Evolutionary conservation across 306 rosid genomes (phyloP), one percentile per base, ranked within the genome.

Genomic region (Bauhinia variegata): DNA sequence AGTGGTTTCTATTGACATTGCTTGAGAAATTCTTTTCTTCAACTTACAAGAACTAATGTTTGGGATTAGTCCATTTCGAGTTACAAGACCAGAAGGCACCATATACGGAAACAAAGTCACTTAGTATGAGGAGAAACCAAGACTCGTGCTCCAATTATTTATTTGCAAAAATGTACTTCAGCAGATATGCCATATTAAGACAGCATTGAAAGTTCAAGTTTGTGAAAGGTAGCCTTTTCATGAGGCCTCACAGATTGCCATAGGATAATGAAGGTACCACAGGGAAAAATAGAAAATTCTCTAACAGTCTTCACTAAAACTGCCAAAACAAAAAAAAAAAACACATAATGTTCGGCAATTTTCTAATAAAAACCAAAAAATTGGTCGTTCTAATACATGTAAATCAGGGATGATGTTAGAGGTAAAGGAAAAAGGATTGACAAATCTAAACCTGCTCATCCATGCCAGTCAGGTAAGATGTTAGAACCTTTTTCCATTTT

Each of bases 401-500:
- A 1, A 23, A 2, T 23, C 28, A 2, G 28, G 28, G 1, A 23
- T 1, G 28, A 23, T 23, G 28, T 23, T 23, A 23, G 28, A 23
- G 28, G 28, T 23, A 23, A 23, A 23, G 28, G 2, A 23, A 33
- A 72, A 63, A 53, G 63, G 48, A 70, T 54, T 63, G 49, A 38
- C 6, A 32, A 33, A 62, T 13, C 44, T 84, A 65, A 61, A 90
- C 99, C 99, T 95, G 96, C 68, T 95, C 99, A 68, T 95, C 99
- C 52, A 86, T 46, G 66, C 83, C 92, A 56, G 81, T 28, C 54
- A 95, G 88, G 79, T 90, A 95, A 74, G 83, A 80, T 79, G 65
- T 85, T 73, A 95, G 84, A 71, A 74, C 77, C 60, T 79, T 84
- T 74, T 85, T 79, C 99, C 97, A 95, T 69, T 82, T 83, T 32